Evolutionary conservation across 2,329 filamentous ascomycete species (phyloP), one percentile per base, ranked within the genome.

Genomic region (Tolypocladium album): DNA sequence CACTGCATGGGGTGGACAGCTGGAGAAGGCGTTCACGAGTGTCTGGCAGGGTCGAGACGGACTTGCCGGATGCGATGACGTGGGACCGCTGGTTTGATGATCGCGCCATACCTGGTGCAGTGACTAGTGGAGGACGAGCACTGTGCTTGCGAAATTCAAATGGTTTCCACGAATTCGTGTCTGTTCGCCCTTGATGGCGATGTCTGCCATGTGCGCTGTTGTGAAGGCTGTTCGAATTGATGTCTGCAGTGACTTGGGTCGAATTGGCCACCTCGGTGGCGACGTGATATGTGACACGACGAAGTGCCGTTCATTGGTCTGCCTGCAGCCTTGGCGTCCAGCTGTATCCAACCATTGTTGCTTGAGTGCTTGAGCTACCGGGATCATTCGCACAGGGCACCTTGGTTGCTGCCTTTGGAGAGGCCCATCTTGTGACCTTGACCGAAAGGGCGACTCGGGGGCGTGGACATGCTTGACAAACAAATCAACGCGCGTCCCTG

Each of bases 31-130:
- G 78, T 78, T 75, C 80, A 81, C 78, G 76, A 85, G 82, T 79
- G 76, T 79, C 75, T 72, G 70, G 72, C 70, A 65, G 68, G 69
- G 70, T 67, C 66, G 67, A 66, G 63, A 69, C 67, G 64, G 72
- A 68, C 69, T 69, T 68, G 67, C 71, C 72, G 70, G 74, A 76
- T 77, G 77, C 75, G 82, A 85, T 80, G 82, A 84, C 78, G 82
- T 84, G 82, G 82, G 80, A 75, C 76, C 74, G 79, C 79, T 80
- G 77, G 75, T 82, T 67, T 83, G 81, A 83, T 79, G 80, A 84
- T 82, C 79, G 81, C 81, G 82, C 78, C 78, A 82, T 82, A 82
- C 79, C 78, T 78, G 69, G 72, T 78, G 77, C 78, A 79, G 77
- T 79, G 76, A 71, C 71, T 71, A 71, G 69, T 68, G 70, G 70